Conservation (phyloP, 345 rosid genomes). For the Lepidium africanum region DNA sequence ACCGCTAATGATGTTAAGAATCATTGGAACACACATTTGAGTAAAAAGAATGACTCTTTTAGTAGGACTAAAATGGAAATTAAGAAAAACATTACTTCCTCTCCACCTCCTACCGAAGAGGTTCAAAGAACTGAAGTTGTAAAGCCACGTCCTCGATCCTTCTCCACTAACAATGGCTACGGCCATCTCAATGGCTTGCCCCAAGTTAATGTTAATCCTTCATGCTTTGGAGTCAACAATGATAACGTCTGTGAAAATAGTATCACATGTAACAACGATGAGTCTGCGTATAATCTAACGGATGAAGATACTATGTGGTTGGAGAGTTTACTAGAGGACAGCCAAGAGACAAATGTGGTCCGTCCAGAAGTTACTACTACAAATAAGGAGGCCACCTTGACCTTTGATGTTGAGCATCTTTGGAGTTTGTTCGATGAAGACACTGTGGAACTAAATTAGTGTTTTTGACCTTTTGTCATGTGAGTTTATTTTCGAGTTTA, state of each 20-base stretch:
- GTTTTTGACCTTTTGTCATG: background rate
- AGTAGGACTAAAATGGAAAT: background rate
- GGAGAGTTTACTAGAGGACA: constrained; percentile 13
- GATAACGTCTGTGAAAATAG: background rate
- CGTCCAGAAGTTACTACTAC: background rate
- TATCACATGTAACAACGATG: constrained; percentile 2
- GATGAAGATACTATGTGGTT: constrained; percentile 18
- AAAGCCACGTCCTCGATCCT: constrained; percentile 30
- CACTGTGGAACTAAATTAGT: constrained; percentile 11
- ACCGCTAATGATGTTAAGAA: constrained; percentile 54
- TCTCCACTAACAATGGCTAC: background rate
- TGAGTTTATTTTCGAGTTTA: background rate
- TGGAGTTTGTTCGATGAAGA: constrained; percentile 21
- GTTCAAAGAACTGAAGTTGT: constrained; percentile 10
- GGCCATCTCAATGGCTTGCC: background rate
- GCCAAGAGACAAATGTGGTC: background rate
- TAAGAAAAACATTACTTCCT: background rate
- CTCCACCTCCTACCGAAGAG: background rate
- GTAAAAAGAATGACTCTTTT: constrained; percentile 30
- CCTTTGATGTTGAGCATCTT: constrained; percentile 26
- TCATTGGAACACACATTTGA: constrained; percentile 49
- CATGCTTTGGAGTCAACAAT: background rate
- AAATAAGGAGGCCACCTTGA: background rate
- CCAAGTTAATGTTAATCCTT: background rate
- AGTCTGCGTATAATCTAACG: background rate